Conservation (phyloP, 2,329 filamentous ascomycete genomes). For the Fusarium verrucosum region DNA sequence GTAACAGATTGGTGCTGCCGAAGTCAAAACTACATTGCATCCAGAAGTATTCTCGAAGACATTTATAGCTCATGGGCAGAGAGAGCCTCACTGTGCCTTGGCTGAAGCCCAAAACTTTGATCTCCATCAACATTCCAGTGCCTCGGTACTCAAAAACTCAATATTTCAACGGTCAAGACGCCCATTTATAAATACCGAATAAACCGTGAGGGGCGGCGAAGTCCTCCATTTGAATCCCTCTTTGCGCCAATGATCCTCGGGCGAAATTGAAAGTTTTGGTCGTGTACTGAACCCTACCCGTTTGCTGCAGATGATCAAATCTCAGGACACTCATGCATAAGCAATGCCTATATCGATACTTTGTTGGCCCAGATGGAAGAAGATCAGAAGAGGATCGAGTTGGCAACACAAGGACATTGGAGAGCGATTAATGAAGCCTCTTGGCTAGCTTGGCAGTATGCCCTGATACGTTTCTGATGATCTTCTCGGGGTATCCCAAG, state of each 20-base stretch:
- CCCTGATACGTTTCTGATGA: not conserved
- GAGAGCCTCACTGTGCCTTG: slow-evolving; percentile 11
- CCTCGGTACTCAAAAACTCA: slow-evolving; percentile 15
- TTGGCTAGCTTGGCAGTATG: not conserved
- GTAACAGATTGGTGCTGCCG: not conserved
- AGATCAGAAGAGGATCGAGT: not conserved
- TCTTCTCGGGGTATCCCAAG: not conserved
- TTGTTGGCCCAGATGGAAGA: not conserved
- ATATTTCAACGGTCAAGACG: slow-evolving; percentile 23
- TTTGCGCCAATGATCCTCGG: not conserved
- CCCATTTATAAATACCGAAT: slow-evolving; percentile 6
- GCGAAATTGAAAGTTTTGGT: not conserved
- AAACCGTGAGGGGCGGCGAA: not conserved
- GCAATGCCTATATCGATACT: not conserved
- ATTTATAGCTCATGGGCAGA: not conserved
- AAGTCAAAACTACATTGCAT: not conserved
- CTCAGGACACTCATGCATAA: not conserved
- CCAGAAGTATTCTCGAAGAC: not conserved
- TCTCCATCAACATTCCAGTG: slow-evolving; percentile 20
- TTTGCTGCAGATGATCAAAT: no score
- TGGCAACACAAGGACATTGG: not conserved
- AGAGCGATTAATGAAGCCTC: not conserved
- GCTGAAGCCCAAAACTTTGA: slow-evolving; percentile 11
- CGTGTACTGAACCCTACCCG: no score
- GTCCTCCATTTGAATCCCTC: not conserved